Evolutionary conservation across 129 eudicot species (phyloP), one percentile per base, ranked within the genome.

Genomic region (Tagetes erecta): DNA sequence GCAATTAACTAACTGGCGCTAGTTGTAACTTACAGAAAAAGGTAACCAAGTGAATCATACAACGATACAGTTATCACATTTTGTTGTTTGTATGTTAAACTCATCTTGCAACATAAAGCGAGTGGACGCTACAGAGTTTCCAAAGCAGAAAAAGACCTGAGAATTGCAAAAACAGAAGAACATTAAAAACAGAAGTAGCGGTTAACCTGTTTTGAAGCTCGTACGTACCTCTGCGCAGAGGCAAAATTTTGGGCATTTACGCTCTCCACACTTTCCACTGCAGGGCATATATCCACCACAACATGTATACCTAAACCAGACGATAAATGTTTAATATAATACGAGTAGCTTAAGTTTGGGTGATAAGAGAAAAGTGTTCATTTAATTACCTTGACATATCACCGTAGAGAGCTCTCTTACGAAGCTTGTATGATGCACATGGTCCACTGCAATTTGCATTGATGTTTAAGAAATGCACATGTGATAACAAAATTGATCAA

Each of bases 241-340:
- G 78, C 98, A 93, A 51, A 88, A 81, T 59, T 86, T 82, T 57
- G 98, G 98, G 78, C 98, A 92, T 73, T 78, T 76, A 62, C 89
- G 89, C 84, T 90, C 98, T 27, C 92, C 87, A 76, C 98, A 93
- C 58, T 91, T 84, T 34, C 97, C 98, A 80, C 98, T 93, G 75
- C 97, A 93, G 33, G 98, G 98, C 92, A 90, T 86, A 76, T 84
- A 93, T 65, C 98, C 98, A 38, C 86, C 96, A 84, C 97, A 90
- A 20, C 98, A 93, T 30, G 56, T 78, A 83, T 93, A 93, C 82
- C 92, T 90, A 20, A 35, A 70, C 31, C 75, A 75, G 31, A 62
- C 46, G 65, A 45, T 65, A 67, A 47, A 76, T 42, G 55, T 41
- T 39, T 71, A 20, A 58, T n/a, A 57, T 63, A 31, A 45, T 37